These are phyloP conservation scores for Populus simonii DNA, from an alignment of 345 rosid species.

Conservation along the genomic window DNA sequence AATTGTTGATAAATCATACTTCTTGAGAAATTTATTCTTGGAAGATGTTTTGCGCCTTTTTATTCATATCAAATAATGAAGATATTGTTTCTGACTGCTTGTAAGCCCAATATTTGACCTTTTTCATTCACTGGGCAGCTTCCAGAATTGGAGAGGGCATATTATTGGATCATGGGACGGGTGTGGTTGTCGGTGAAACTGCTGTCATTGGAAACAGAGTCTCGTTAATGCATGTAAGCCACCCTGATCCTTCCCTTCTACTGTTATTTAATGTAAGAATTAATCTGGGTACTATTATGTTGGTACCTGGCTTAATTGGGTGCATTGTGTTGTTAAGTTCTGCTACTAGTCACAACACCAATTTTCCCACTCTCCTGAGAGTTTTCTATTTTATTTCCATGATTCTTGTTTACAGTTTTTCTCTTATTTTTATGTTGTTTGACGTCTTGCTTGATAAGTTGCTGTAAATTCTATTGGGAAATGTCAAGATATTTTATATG, in stretches of 20 bases:
- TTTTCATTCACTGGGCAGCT: conserved; percentile 41
- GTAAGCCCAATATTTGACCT: neutral
- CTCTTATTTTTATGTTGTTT: neutral
- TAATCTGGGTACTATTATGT: neutral
- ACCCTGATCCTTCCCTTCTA: neutral
- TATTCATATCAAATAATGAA: conserved; percentile 8
- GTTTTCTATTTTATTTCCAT: neutral
- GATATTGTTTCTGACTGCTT: neutral
- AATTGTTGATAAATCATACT: neutral
- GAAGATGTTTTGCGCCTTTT: neutral
- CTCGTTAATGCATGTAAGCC: conserved; percentile 77
- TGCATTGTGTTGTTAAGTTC: neutral
- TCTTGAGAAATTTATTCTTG: conserved; percentile 6
- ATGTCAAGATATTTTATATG: neutral
- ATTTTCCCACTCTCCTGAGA: neutral
- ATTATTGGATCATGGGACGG: conserved; percentile 87
- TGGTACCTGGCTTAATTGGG: neutral
- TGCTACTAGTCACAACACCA: neutral
- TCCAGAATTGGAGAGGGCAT: conserved; percentile 87
- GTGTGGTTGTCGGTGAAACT: conserved; percentile 90
- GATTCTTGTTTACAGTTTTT: neutral
- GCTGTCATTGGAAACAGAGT: conserved; percentile 76
- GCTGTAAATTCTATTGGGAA: neutral
- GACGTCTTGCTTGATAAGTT: neutral
- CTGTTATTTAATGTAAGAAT: neutral